phyloP scores from a whole-genome alignment of 129 eudicot genomes.

The Oenanthe sinensis region DNA sequence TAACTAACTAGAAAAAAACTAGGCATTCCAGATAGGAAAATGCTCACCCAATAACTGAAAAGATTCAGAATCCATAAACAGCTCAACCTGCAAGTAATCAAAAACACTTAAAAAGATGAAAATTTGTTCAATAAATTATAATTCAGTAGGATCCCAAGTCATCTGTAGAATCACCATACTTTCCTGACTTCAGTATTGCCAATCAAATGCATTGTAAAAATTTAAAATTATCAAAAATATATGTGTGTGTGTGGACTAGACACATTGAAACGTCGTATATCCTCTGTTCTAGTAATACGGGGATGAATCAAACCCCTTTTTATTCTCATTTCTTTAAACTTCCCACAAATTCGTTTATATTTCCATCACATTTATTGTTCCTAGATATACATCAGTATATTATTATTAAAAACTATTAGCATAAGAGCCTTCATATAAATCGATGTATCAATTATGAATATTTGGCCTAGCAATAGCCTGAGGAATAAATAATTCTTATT shows the following conservation, averaged over 20 bases:
- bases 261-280: background rate
- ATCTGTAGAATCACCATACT: background rate
- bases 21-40: conserved; percentile 8
- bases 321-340: background rate
- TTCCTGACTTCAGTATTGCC: background rate
- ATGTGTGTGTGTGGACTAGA: background rate
- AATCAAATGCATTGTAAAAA: background rate
- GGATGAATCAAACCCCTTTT: background rate
- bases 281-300: background rate
- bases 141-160: background rate
- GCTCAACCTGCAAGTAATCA: conserved; percentile 40
- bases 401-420: background rate
- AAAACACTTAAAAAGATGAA: background rate
- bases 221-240: background rate
- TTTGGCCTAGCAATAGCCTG: background rate
- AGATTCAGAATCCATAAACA: conserved; percentile 68
- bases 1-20: background rate
- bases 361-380: background rate
- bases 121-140: background rate
- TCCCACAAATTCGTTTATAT: background rate
- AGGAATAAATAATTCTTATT: too few relatives aligned
- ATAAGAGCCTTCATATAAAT: background rate
- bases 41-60: conserved; percentile 66
- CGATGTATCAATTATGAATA: background rate
- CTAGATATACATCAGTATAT: background rate